Evolutionary conservation across 345 rosid genomes (phyloP).

Genomic region (Reutealis trisperma): DNA sequence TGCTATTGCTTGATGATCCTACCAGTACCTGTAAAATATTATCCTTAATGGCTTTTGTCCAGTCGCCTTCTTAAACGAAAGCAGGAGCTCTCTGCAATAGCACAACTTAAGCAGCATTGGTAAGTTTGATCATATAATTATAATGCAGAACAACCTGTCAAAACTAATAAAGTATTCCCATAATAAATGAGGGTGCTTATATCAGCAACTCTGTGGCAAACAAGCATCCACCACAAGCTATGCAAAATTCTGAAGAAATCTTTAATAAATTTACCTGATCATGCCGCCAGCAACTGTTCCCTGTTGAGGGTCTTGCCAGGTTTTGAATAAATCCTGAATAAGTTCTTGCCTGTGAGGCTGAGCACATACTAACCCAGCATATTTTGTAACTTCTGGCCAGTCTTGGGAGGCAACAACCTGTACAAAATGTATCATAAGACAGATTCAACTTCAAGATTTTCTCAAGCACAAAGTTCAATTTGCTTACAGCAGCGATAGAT

Average conservation of each 20-base stretch:
- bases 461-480: not conserved
- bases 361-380: conserved; percentile 44
- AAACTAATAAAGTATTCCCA: too few species aligned
- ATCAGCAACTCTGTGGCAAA: too few species aligned
- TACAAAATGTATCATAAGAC: conserved; percentile 3
- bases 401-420: conserved; percentile 55
- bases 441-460: not conserved
- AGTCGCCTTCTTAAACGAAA: conserved; percentile 41
- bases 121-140: not conserved
- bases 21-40: conserved; percentile 40
- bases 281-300: conserved; percentile 49
- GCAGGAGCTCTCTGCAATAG: conserved; percentile 40
- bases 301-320: conserved; percentile 42
- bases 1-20: too few species aligned
- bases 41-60: conserved; percentile 45
- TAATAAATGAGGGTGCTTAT: too few species aligned
- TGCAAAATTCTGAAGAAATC: not conserved
- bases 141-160: too few species aligned
- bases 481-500: conserved; percentile 51
- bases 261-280: conserved; percentile 35
- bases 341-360: conserved; percentile 50
- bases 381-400: conserved; percentile 53
- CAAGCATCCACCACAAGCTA: too few species aligned
- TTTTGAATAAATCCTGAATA: conserved; percentile 46
- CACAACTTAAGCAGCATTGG: not conserved